These are phyloP conservation scores for Teratosphaeria epicoccoides DNA, from an alignment of 2,329 filamentous ascomycete species.

Conservation along the genomic window DNA sequence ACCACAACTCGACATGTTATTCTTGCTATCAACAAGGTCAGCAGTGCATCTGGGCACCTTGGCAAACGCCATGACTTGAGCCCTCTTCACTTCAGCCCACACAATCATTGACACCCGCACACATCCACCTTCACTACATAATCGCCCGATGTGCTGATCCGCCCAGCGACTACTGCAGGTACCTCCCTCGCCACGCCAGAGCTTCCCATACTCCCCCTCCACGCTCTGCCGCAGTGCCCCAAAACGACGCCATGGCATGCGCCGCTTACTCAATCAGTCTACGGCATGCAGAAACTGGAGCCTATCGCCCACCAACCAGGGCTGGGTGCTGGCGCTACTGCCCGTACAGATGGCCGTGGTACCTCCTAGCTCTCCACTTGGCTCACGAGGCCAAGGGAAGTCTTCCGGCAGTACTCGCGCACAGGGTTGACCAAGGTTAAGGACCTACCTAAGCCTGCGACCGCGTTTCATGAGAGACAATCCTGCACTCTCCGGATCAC, in stretches of 20 bases:
- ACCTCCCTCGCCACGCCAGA: constrained; percentile 9
- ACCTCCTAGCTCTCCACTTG: neutral
- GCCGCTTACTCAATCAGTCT: neutral
- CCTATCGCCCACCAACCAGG: too few relatives aligned
- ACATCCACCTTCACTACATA: neutral
- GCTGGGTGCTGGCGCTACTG: too few relatives aligned
- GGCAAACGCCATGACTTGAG: neutral
- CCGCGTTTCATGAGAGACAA: neutral
- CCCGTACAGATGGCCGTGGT: neutral
- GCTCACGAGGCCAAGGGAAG: neutral
- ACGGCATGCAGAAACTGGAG: too few relatives aligned
- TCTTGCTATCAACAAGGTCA: neutral
- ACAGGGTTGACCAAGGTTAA: too few relatives aligned
- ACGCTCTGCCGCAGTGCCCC: neutral
- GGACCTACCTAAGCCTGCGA: too few relatives aligned
- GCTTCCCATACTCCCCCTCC: constrained; percentile 1
- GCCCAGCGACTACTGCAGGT: constrained; percentile 8
- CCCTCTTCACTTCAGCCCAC: too few relatives aligned
- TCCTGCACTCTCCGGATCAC: neutral
- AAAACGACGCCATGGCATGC: constrained; percentile 3
- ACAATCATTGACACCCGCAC: too few relatives aligned
- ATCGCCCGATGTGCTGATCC: neutral
- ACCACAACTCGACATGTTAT: too few relatives aligned
- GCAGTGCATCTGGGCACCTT: too few relatives aligned
- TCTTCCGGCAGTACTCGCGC: too few relatives aligned